Conservation (phyloP, 2,329 filamentous ascomycete species). For the Curvularia hawaiiensis region DNA sequence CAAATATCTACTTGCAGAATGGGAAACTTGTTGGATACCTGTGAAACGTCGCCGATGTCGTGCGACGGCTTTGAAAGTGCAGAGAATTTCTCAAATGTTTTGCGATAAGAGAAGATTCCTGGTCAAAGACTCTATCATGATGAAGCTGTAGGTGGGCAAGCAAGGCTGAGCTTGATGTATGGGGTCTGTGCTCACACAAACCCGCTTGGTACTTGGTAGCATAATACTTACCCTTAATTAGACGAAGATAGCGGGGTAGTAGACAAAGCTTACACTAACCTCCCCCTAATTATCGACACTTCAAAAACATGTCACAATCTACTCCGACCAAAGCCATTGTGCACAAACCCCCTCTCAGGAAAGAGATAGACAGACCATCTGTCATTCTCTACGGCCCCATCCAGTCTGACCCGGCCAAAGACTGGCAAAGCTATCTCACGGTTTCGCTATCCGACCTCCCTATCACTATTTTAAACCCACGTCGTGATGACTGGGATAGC, state of each 20-base stretch:
- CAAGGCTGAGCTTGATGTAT: neutral
- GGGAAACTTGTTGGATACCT: too few relatives aligned
- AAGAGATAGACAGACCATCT: slow-evolving; percentile 33
- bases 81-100: too few relatives aligned
- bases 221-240: neutral
- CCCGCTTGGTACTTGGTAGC: neutral
- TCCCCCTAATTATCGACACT: neutral
- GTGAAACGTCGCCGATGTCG: too few relatives aligned
- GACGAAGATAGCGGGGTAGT: slow-evolving; percentile 1
- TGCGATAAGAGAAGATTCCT: too few relatives aligned
- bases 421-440: slow-evolving; percentile 59
- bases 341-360: slow-evolving; percentile 29
- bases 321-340: slow-evolving; percentile 19
- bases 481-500: slow-evolving; percentile 62
- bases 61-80: too few relatives aligned
- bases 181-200: neutral
- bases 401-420: slow-evolving; percentile 38
- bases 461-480: slow-evolving; percentile 63
- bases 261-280: neutral
- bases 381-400: slow-evolving; percentile 66
- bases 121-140: neutral
- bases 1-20: too few relatives aligned
- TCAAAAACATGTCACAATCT: slow-evolving; percentile 18
- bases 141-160: neutral
- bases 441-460: slow-evolving; percentile 48